Percentiles rank a stretch among this genome's conserved stretches.
phyloP scores from a whole-genome alignment of 2,329 filamentous ascomycete species.

The Hypocreales sp. region DNA sequence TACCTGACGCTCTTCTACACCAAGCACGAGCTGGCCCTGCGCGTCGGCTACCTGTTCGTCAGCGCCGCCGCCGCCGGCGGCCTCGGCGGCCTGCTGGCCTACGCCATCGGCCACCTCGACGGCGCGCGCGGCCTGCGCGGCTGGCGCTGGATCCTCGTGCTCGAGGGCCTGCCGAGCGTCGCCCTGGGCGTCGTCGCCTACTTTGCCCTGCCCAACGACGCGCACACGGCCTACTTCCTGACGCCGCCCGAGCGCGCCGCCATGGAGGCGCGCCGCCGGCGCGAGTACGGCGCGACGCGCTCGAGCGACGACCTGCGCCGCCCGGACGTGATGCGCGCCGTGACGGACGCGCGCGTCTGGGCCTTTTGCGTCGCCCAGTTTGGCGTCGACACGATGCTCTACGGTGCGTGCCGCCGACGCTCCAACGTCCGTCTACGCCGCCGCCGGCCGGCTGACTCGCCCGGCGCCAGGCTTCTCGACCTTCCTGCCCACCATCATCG shows the following conservation, averaged over 20 bases:
- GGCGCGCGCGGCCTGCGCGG: constrained; percentile 46
- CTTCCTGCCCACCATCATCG: constrained; percentile 67
- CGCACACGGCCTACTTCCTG: constrained; percentile 43
- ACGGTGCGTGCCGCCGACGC: constrained; percentile 26
- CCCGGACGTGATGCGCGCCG: constrained; percentile 48
- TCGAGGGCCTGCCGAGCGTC: constrained; percentile 30
- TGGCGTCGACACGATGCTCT: constrained; percentile 61
- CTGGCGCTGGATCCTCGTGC: constrained; percentile 58
- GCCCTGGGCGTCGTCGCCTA: constrained; percentile 18
- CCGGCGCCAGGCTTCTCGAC: constrained; percentile 60
- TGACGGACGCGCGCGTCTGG: constrained; percentile 65
- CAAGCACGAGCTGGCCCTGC: constrained; percentile 54
- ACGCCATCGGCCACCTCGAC: constrained; percentile 58
- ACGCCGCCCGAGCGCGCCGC: constrained; percentile 47
- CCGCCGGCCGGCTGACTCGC: too few species aligned
- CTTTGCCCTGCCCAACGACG: constrained; percentile 20
- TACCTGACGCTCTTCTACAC: constrained; percentile 68
- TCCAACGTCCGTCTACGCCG: too few species aligned
- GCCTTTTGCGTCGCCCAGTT: constrained; percentile 56
- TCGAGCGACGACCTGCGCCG: constrained; percentile 32
- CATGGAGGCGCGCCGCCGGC: constrained; percentile 25
- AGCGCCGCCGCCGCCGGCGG: constrained; percentile 56
- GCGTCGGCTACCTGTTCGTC: constrained; percentile 60
- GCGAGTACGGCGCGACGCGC: constrained; percentile 31
- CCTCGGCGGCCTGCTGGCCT: constrained; percentile 57